These are phyloP conservation scores for Aspergillus flavus DNA, from an alignment of 2,329 filamentous ascomycete species.

Conservation along the genomic window DNA sequence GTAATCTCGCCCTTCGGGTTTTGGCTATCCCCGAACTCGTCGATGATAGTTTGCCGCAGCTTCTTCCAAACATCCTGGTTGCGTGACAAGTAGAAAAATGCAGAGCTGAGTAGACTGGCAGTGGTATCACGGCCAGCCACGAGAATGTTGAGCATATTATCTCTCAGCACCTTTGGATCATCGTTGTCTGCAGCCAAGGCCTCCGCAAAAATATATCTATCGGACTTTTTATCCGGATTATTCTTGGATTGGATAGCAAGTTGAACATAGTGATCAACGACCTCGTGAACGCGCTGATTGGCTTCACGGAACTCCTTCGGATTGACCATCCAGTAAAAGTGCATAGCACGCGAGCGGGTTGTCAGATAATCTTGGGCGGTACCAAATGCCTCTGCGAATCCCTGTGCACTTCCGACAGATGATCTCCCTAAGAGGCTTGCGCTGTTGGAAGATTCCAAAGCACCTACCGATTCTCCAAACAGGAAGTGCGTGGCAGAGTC, in stretches of 20 bases:
- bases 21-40: slow-evolving; percentile 46
- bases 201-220: slow-evolving; percentile 54
- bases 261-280: slow-evolving; percentile 54
- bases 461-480: slow-evolving; percentile 73
- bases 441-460: slow-evolving; percentile 40
- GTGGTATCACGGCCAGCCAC: slow-evolving; percentile 58
- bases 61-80: slow-evolving; percentile 40
- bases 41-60: slow-evolving; percentile 38
- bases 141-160: slow-evolving; percentile 54
- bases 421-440: slow-evolving; percentile 55
- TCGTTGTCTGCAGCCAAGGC: slow-evolving; percentile 50
- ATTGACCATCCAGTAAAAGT: slow-evolving; percentile 43
- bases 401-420: slow-evolving; percentile 33
- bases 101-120: slow-evolving; percentile 46
- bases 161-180: slow-evolving; percentile 50
- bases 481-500: slow-evolving; percentile 88
- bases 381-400: slow-evolving; percentile 43
- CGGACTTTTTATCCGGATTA: slow-evolving; percentile 34
- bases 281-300: slow-evolving; percentile 47
- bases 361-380: slow-evolving; percentile 35
- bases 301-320: slow-evolving; percentile 45
- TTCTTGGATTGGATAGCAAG: slow-evolving; percentile 43
- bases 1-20: slow-evolving; percentile 42
- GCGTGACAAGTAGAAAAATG: slow-evolving; percentile 52
- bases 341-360: slow-evolving; percentile 31